Conservation (phyloP, 2,329 filamentous ascomycete genomes). For the Monilinia laxa region DNA sequence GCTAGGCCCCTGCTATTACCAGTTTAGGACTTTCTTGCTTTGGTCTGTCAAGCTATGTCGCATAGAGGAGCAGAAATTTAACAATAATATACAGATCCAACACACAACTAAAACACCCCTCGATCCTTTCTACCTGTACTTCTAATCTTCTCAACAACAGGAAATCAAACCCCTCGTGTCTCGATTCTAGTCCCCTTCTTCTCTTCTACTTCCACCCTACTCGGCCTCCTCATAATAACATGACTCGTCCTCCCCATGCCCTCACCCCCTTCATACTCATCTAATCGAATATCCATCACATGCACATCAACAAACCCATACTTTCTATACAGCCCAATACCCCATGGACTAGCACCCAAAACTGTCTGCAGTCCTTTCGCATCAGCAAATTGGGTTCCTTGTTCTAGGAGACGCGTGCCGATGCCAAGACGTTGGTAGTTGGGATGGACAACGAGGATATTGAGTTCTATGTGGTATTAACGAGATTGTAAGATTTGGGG, state of each 20-base stretch:
- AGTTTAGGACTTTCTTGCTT: not conserved
- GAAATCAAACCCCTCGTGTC: not conserved
- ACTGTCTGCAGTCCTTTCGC: conserved; percentile 31
- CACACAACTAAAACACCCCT: not conserved
- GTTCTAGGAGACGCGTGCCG: conserved; percentile 31
- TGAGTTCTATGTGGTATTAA: conserved; percentile 28
- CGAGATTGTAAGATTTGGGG: not conserved
- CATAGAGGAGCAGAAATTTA: not conserved
- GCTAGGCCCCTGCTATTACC: not conserved
- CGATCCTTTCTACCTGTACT: not conserved
- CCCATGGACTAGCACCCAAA: conserved; percentile 34
- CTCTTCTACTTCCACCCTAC: not conserved
- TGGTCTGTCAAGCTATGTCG: not conserved
- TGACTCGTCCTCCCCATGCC: conserved; percentile 8
- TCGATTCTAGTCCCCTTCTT: not conserved
- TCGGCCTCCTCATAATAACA: conserved; percentile 13
- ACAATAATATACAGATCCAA: not conserved
- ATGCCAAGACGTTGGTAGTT: conserved; percentile 33
- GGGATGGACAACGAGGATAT: conserved; percentile 30
- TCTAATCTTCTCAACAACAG: no score
- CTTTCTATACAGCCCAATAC: conserved; percentile 33
- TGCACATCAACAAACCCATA: conserved; percentile 33
- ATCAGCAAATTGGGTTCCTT: conserved; percentile 31
- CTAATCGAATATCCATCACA: conserved; percentile 31
- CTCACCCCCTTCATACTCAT: conserved; percentile 34